Percentiles rank a stretch among this genome's conserved stretches.
phyloP scores from a whole-genome alignment of 768 basidiomycete genomes.

The Trametes elegans region DNA sequence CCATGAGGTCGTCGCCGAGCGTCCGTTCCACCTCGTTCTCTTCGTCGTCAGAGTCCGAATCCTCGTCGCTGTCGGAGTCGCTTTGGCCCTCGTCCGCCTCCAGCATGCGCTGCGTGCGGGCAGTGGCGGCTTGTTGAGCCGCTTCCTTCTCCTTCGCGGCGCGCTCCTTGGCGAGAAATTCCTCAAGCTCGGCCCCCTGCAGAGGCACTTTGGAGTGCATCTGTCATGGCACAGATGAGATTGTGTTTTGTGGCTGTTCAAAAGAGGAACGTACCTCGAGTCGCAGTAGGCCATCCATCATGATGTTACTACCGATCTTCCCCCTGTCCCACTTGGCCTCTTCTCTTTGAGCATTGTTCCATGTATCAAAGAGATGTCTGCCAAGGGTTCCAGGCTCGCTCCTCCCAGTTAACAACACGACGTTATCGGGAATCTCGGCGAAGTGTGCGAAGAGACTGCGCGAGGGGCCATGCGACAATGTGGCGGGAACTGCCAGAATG shows the following conservation, averaged over 20 bases:
- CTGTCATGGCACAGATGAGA: constrained; percentile 34
- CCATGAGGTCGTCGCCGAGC: constrained; percentile 51
- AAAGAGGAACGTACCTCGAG: constrained; percentile 51
- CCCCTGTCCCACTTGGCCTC: constrained; percentile 89
- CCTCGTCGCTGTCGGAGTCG: constrained; percentile 67
- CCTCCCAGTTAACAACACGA: constrained; percentile 80
- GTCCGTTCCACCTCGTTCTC: constrained; percentile 60
- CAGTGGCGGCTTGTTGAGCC: constrained; percentile 80
- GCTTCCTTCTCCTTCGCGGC: constrained; percentile 79
- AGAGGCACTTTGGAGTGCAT: constrained; percentile 89
- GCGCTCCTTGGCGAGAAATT: constrained; percentile 72
- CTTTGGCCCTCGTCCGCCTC: constrained; percentile 92
- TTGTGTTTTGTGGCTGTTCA: background rate
- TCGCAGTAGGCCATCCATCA: constrained; percentile 70
- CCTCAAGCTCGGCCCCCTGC: constrained; percentile 85
- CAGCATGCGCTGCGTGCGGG: constrained; percentile 81
- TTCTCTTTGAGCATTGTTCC: constrained; percentile 80
- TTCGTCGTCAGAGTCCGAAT: constrained; percentile 54
- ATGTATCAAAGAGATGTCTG: constrained; percentile 75
- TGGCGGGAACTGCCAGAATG: constrained; percentile 90
- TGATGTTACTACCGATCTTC: constrained; percentile 80
- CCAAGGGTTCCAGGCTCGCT: constrained; percentile 81
- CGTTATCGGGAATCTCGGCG: constrained; percentile 78
- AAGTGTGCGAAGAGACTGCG: constrained; percentile 84
- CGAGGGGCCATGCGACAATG: constrained; percentile 90